Evolutionary conservation across 768 basidiomycete species (phyloP).

Genomic region (Amylocystis lapponica): DNA sequence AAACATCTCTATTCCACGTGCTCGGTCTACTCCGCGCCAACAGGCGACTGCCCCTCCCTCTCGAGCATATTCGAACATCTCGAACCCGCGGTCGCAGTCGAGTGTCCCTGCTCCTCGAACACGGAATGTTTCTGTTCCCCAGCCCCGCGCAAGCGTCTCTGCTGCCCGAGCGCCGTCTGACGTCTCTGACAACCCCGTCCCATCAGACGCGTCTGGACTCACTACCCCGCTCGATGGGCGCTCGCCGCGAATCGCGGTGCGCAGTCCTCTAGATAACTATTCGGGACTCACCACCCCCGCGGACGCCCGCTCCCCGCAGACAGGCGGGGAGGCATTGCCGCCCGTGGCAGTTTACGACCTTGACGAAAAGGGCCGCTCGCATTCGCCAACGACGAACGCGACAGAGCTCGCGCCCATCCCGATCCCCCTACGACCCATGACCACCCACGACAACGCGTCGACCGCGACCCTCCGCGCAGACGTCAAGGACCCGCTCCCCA

Average conservation of each 20-base stretch:
- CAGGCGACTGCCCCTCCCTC: too few relatives aligned
- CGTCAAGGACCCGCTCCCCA: slow-evolving; percentile 7
- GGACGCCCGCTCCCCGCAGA: slow-evolving; percentile 8
- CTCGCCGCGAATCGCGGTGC: neutral
- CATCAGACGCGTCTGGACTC: slow-evolving; percentile 16
- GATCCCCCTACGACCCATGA: slow-evolving; percentile 11
- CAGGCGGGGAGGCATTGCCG: slow-evolving; percentile 7
- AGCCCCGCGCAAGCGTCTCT: too few relatives aligned
- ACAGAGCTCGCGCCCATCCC: slow-evolving; percentile 11
- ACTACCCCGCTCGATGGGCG: slow-evolving; percentile 16
- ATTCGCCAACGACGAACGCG: slow-evolving; percentile 9
- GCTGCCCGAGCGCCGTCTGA: too few relatives aligned
- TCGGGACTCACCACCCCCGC: slow-evolving; percentile 16
- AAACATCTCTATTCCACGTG: too few relatives aligned
- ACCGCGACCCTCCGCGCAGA: slow-evolving; percentile 10
- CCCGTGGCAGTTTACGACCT: slow-evolving; percentile 15
- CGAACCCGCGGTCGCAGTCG: too few relatives aligned
- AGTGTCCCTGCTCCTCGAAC: too few relatives aligned
- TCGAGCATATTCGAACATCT: too few relatives aligned
- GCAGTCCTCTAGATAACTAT: too few relatives aligned
- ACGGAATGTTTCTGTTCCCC: too few relatives aligned
- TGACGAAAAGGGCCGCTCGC: slow-evolving; percentile 3
- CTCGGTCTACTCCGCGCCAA: too few relatives aligned
- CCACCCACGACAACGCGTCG: slow-evolving; percentile 6
- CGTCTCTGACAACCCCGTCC: too few relatives aligned